Base-by-base conservation (phyloP, 2,329 filamentous ascomycete species). In the Lasiodiplodia sp. region DNA sequence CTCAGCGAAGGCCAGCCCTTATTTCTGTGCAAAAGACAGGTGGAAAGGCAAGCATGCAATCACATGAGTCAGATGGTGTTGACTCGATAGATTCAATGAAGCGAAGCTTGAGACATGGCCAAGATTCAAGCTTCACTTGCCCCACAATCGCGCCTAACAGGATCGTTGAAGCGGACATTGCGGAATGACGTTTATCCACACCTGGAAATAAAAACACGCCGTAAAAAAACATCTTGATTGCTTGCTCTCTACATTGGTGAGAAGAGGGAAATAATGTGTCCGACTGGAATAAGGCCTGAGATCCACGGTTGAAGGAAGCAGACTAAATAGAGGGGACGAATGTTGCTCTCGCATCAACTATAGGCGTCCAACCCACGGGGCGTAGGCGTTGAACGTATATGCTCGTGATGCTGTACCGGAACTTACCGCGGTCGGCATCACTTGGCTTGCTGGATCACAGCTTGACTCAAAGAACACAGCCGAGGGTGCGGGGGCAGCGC, bases 311-410 rank as follows among this genome's bases (percentile, higher is more conserved):
- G 37, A 28, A 55, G 58, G 37, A 64, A 69, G 57, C 47, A 62
- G 67, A 69, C 69, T 68, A 53, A 71, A 69, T 70, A 71, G 57
- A 58, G 62, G 23, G 69, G 69, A 71, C 18, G 3, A 62, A 6
- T 25, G 55, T 68, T 67, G 67, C 28, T 71, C 58, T 72, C 25
- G 70, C 70, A 72, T 68, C 71, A 69, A 71, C 70, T 71, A 72
- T 72, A 72, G 71, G 67, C 71, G 57, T 71, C 49, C 56, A 66
- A 69, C 69, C 66, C 69, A 70, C 70, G 53, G 58, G 28, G 56
- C 47, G 56, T 51, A 64, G 49, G 62, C 66, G 67, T 40, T 49
- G 67, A 56, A 71, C 66, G 71, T 71, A 72, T 71, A 72, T 71
- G 70, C 71, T 70, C 70, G 71, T 72, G 69, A 64, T 64, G 60